Evolutionary conservation across 2,329 filamentous ascomycete genomes (phyloP).

Genomic region (Fonsecaea multimorphosa): DNA sequence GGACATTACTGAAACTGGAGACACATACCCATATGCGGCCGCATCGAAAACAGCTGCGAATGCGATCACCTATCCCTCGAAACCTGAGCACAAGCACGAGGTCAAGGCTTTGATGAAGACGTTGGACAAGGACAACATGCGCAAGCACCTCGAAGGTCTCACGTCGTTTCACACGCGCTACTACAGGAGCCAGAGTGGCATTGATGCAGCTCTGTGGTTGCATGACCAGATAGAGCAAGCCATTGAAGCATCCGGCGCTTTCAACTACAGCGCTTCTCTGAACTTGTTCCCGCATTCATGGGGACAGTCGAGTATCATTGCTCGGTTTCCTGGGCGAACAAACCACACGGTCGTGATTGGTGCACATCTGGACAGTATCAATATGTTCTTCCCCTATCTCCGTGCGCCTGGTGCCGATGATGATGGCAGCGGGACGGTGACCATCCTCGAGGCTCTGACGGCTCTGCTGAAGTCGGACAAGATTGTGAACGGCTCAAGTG

Average conservation of each 20-base stretch:
- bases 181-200: constrained; percentile 69
- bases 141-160: constrained; percentile 73
- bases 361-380: constrained; percentile 94
- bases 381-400: constrained; percentile 84
- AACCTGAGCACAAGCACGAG: constrained; percentile 68
- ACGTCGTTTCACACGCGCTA: constrained; percentile 66
- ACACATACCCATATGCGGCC: constrained; percentile 61
- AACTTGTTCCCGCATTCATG: constrained; percentile 80
- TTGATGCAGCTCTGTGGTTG: constrained; percentile 87
- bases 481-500: constrained; percentile 71
- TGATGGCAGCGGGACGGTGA: constrained; percentile 90
- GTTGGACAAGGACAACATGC: constrained; percentile 78
- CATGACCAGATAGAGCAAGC: constrained; percentile 74
- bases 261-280: constrained; percentile 69
- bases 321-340: constrained; percentile 83
- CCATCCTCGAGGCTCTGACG: constrained; percentile 88
- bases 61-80: constrained; percentile 67
- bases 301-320: constrained; percentile 90
- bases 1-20: constrained; percentile 81
- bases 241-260: constrained; percentile 73
- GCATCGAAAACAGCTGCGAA: constrained; percentile 47
- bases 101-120: constrained; percentile 70
- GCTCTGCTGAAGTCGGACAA: constrained; percentile 76
- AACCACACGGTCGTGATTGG: constrained; percentile 87
- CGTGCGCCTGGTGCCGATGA: constrained; percentile 93